Evolutionary conservation across 345 rosid genomes (phyloP), one percentile per base, ranked within the genome.

Genomic region (Erodium maritimum): DNA sequence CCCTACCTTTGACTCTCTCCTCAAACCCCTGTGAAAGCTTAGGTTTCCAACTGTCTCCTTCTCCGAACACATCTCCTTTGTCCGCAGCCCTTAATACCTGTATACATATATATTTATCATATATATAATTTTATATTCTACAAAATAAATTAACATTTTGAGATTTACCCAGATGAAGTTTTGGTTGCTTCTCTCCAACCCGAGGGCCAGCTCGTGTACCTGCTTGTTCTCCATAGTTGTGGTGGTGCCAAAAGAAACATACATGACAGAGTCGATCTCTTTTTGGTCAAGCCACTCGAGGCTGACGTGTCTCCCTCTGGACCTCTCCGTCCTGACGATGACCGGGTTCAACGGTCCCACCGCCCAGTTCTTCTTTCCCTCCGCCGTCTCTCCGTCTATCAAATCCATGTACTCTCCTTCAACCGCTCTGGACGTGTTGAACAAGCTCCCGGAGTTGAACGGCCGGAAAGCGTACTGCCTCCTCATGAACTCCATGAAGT

Each of bases 171-270:
- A 80, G 0, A 80, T 67, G 73, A 80, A 80, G 51, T 75, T 80
- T 19, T 71, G 78, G 14, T 73, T 25, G 68, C 82, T 80, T 60
- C 57, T 63, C 33, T 74, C 73, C 65, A 80, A 56, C 11, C 80
- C 85, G 18, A 23, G 19, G 2, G 80, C 85, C 2, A 80, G 54
- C 54, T 80, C 73, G 56, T 66, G 53, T 58, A 80, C 69, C 48
- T 80, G 80, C 11, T 64, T 80, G 16, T 66, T 66, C 1, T 12
- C 50, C 75, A 77, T 17, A 23, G 73, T n/a, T 5, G 80, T 75
- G 33, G 82, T 75, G 1, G 85, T 80, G 33, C 85, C 85, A 20
- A 80, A 80, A 2, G 82, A 80, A 13, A 77, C 72, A 54, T 75
- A 77, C 54, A 77, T 17, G 11, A 80, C 79, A 0, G 82, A 75